Evolutionary conservation across 805 yeast genomes (phyloP).

Genomic region (Kregervanrija pseudodelftensis): DNA sequence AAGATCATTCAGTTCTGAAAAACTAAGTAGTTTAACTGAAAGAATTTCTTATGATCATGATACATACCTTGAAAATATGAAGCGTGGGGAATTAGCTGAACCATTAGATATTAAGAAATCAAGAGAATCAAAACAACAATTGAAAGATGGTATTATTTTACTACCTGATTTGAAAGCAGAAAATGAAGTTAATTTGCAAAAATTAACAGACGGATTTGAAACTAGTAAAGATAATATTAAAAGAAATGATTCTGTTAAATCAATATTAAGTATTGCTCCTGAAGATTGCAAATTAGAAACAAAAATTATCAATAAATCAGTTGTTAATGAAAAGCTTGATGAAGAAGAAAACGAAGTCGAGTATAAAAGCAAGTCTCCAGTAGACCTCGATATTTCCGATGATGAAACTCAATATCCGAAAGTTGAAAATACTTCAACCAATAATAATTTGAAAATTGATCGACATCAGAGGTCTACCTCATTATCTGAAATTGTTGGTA

Average conservation of each 20-base stretch:
- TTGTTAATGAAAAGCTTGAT: slow-evolving; percentile 10
- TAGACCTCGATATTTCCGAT: neutral
- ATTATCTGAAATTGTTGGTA: slow-evolving; percentile 15
- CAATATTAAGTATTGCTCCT: slow-evolving; percentile 23
- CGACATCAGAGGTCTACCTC: slow-evolving; percentile 10
- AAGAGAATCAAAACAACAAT: slow-evolving; percentile 8
- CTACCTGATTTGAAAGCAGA: slow-evolving; percentile 9
- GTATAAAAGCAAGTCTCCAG: neutral
- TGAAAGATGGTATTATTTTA: slow-evolving; percentile 11
- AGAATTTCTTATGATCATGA: slow-evolving; percentile 22
- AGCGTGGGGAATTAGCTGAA: slow-evolving; percentile 16
- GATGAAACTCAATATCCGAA: neutral
- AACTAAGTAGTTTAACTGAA: slow-evolving; percentile 10
- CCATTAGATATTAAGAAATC: slow-evolving; percentile 12
- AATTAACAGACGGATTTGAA: slow-evolving; percentile 18
- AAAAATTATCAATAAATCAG: slow-evolving; percentile 10
- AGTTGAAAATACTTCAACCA: neutral
- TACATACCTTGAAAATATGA: slow-evolving; percentile 20
- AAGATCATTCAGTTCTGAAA: slow-evolving; percentile 13
- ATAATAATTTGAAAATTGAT: neutral
- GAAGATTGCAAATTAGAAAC: slow-evolving; percentile 23
- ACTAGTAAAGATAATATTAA: slow-evolving; percentile 15
- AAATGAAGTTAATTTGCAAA: slow-evolving; percentile 1
- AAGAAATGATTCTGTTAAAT: slow-evolving; percentile 23
- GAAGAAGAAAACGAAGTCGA: neutral